phyloP scores from a whole-genome alignment of 179 eudicot genomes.

The Nepenthes alata region DNA sequence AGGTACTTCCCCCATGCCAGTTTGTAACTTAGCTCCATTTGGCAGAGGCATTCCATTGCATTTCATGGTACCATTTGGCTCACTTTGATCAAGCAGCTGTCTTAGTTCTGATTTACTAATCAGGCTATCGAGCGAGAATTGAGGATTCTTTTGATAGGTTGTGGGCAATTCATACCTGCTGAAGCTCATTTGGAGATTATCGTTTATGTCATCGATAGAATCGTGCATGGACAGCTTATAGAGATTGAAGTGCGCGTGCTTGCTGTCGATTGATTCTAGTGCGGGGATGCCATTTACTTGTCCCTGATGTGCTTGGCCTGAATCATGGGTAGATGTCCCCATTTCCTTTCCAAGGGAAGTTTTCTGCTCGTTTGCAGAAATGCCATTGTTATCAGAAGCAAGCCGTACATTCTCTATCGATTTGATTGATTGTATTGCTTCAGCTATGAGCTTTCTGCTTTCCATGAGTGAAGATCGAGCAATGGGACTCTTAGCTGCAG shows the following conservation, averaged over 20 bases:
- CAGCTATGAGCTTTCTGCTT: conserved; percentile 68
- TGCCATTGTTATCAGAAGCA: conserved; percentile 5
- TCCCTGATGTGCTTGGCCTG: not conserved
- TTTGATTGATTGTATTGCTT: conserved; percentile 55
- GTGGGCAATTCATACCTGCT: conserved; percentile 9
- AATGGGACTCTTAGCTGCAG: conserved; percentile 59
- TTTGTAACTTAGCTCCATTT: conserved; percentile 14
- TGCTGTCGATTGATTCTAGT: conserved; percentile 7
- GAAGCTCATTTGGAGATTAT: conserved; percentile 3
- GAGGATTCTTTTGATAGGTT: conserved; percentile 1
- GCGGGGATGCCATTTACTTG: conserved; percentile 20
- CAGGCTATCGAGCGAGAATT: too few species aligned
- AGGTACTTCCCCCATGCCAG: conserved; percentile 9
- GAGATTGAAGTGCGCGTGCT: conserved; percentile 14
- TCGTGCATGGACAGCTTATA: conserved; percentile 10
- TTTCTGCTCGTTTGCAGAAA: conserved; percentile 7
- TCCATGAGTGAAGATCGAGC: conserved; percentile 77
- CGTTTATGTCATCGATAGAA: conserved; percentile 12
- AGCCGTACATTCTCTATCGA: conserved; percentile 37
- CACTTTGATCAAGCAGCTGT: conserved; percentile 9
- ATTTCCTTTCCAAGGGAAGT: conserved; percentile 11
- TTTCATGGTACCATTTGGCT: conserved; percentile 19
- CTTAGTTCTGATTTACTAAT: conserved; percentile 8
- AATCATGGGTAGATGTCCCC: not conserved
- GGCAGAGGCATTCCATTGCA: conserved; percentile 10